Conservation (phyloP, 75 land plant genomes). For the Ceratopteris richardii region DNA sequence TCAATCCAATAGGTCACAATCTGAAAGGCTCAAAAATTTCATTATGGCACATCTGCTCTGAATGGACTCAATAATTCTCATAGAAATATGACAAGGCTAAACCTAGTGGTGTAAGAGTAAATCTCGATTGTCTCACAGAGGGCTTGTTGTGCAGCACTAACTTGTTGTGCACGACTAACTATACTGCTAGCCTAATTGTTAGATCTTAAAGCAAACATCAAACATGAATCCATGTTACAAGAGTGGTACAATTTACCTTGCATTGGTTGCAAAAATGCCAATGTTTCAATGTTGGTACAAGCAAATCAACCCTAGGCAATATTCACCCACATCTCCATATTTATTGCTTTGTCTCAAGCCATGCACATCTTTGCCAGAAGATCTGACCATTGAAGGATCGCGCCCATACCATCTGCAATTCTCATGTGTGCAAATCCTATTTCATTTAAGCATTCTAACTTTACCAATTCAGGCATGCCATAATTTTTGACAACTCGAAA, state of each 20-base stretch:
- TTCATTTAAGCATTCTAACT: constrained; percentile 95
- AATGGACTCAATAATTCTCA: constrained; percentile 96
- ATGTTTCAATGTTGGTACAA: too few species aligned
- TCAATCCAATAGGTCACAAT: constrained; percentile 83
- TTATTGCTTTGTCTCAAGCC: constrained; percentile 68
- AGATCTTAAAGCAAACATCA: too few species aligned
- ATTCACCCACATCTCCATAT: constrained; percentile 13
- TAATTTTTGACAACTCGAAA: constrained; percentile 90
- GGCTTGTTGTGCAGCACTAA: constrained; percentile 97
- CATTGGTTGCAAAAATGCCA: too few species aligned
- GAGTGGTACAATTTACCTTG: too few species aligned
- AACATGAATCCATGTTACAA: too few species aligned
- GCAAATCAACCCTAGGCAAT: too few species aligned
- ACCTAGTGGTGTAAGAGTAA: constrained; percentile 88
- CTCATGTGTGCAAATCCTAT: constrained; percentile 99
- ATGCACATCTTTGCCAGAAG: constrained; percentile 85
- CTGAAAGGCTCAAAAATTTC: constrained; percentile 84
- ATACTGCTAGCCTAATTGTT: too few species aligned
- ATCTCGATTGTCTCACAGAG: constrained; percentile 98
- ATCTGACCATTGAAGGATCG: constrained; percentile 80
- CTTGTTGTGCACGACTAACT: too few species aligned
- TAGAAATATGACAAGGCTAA: constrained; percentile 89
- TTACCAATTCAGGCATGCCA: constrained; percentile 92
- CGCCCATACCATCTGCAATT: constrained; percentile 96
- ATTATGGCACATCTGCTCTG: constrained; percentile 99